Evolutionary conservation across 2,329 filamentous ascomycete species (phyloP), one percentile per base, ranked within the genome.

Genomic region (Trichoderma sp.): DNA sequence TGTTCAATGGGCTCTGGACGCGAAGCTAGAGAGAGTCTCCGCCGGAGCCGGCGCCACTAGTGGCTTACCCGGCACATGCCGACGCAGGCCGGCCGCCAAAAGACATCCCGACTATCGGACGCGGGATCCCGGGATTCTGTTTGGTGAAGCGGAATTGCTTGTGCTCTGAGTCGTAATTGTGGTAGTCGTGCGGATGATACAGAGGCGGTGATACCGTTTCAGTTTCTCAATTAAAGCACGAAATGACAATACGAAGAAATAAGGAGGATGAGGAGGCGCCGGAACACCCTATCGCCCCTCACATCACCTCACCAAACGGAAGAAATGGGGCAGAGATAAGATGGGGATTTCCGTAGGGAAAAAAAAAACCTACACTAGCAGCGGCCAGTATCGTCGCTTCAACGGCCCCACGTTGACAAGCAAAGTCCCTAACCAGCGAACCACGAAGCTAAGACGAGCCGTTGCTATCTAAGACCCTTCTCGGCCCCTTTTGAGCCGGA

Each of bases 21-120:
- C 64, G 39, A 53, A 53, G 51, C 26, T 43, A 58, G 4, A 43
- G 11, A 24, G 47, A 24, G 30, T 36, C 43, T 66, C 66, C 66
- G 66, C 57, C 66, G 66, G 66, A 32, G 66, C 66, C 66, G 66
- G 66, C 9, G 28, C 47, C 18, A 28, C 60, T 39, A 56, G 43
- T 62, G 9, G 47, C 68, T 56, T 36, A 69, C 34, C 67, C 47
- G 58, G 60, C 51, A 70, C 66, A 70, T 72, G 71, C 71, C 71
- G 71, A 72, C 58, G 34, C 56, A 72, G 65, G 71, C 71, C 71
- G 71, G 66, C 61, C 66, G 60, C 36, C 36, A 70, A 18, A 65
- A 21, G 34, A 51, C 15, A 12, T 56, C 53, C 70, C 63, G 70
- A 72, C 26, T 14, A 51, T 72, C 71, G 71, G 71, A 65, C 24